phyloP scores from a whole-genome alignment of 2,329 filamentous ascomycete species.

The Penicillium sclerotiorum region DNA sequence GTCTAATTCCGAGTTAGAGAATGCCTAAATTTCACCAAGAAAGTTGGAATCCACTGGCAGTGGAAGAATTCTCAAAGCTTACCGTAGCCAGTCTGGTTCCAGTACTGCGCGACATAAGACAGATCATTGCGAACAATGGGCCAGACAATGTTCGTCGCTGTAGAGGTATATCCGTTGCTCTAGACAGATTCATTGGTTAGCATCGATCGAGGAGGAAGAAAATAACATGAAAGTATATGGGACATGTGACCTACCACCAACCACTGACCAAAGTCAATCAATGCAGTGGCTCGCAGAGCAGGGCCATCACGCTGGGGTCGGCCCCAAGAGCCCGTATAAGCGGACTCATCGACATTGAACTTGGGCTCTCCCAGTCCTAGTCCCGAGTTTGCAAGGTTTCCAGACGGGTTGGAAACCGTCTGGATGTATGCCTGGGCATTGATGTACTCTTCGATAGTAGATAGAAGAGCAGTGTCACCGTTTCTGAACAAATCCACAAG shows the following conservation, averaged over 20 bases:
- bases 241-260: conserved; percentile 50
- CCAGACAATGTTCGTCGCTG: conserved; percentile 64
- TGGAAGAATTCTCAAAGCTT: background rate
- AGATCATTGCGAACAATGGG: conserved; percentile 77
- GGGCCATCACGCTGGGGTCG: conserved; percentile 80
- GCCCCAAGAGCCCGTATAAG: conserved; percentile 69
- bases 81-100: conserved; percentile 63
- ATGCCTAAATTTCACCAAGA: no score
- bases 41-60: no score
- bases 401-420: conserved; percentile 69
- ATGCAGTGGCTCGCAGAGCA: conserved; percentile 71
- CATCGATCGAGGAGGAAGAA: background rate
- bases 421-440: conserved; percentile 68
- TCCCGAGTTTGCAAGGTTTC: conserved; percentile 51
- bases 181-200: conserved; percentile 4
- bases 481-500: conserved; percentile 68
- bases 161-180: conserved; percentile 58
- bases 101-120: conserved; percentile 61
- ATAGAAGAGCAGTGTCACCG: conserved; percentile 62
- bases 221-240: background rate
- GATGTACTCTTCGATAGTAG: conserved; percentile 68
- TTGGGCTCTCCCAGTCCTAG: conserved; percentile 68
- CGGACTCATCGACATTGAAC: conserved; percentile 65
- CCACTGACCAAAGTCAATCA: conserved; percentile 74
- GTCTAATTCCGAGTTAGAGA: conserved; percentile 42